A percentile compares a stretch with the other conserved stretches of the same genome.
Conservation (phyloP, 2,329 filamentous ascomycete species). For the Esteya vermicola region DNA sequence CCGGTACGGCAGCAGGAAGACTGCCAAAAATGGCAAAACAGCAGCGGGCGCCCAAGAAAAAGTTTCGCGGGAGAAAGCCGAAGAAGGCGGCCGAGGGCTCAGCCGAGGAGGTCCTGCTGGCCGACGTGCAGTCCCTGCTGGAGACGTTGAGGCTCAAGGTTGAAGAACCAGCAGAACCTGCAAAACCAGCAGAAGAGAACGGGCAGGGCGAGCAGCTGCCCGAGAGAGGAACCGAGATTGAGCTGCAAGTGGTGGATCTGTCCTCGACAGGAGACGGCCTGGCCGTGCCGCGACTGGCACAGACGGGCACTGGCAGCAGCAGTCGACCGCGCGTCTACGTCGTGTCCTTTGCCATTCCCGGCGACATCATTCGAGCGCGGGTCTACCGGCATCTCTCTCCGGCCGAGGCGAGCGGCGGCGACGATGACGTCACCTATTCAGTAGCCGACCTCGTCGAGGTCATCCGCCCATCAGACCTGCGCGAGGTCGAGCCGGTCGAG, state of each 20-base stretch:
- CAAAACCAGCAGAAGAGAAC: background rate
- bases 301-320: background rate
- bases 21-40: constrained; percentile 10
- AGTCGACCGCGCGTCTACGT: constrained; percentile 58
- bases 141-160: constrained; percentile 22
- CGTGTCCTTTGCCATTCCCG: constrained; percentile 77
- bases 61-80: constrained; percentile 43
- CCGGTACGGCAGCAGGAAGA: background rate
- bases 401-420: background rate
- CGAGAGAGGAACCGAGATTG: constrained; percentile 57
- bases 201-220: constrained; percentile 30
- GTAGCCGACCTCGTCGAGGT: constrained; percentile 74
- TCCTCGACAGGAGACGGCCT: constrained; percentile 90
- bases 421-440: constrained; percentile 43
- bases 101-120: constrained; percentile 50
- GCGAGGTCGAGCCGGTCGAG: constrained; percentile 40
- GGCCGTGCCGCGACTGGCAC: constrained; percentile 36
- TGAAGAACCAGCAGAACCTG: constrained; percentile 13
- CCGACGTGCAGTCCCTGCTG: constrained; percentile 45
- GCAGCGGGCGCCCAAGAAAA: constrained; percentile 21
- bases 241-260: constrained; percentile 67
- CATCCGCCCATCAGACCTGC: constrained; percentile 43
- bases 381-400: constrained; percentile 54
- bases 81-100: constrained; percentile 42
- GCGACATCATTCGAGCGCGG: constrained; percentile 67